phyloP scores from a whole-genome alignment of 2,329 filamentous ascomycete genomes.

The Talaromyces sp. region DNA sequence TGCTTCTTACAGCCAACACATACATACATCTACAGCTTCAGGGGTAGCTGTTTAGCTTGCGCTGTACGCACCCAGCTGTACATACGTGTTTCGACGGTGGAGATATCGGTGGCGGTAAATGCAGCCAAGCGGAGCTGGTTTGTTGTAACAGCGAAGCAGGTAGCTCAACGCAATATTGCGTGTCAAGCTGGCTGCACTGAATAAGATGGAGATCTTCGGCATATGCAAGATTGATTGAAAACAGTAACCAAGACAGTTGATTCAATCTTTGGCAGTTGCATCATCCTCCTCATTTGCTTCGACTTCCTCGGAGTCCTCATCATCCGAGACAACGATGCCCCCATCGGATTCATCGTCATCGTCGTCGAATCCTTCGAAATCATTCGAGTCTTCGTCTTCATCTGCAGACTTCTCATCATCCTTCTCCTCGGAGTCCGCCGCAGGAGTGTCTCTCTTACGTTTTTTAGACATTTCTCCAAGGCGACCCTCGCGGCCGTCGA shows the following conservation, averaged over 20 bases:
- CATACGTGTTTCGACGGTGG: background rate
- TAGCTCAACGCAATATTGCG: background rate
- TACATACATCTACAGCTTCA: slow-evolving; percentile 1
- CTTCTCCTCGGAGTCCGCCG: slow-evolving; percentile 39
- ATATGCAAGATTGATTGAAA: background rate
- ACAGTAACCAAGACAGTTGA: background rate
- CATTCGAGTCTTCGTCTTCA: slow-evolving; percentile 21
- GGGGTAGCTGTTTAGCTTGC: background rate
- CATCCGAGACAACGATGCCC: slow-evolving; percentile 27
- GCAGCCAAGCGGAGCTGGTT: slow-evolving; percentile 11
- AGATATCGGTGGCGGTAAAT: background rate
- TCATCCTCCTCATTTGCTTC: slow-evolving; percentile 3
- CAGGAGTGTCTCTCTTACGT: slow-evolving; percentile 63
- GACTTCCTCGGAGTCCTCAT: slow-evolving; percentile 14
- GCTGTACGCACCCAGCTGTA: background rate
- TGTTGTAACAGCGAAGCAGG: slow-evolving; percentile 2
- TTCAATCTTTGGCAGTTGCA: slow-evolving; percentile 4
- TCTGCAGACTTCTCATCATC: slow-evolving; percentile 37
- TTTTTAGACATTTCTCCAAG: slow-evolving; percentile 79
- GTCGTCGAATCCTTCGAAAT: slow-evolving; percentile 16
- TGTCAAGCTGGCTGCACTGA: slow-evolving; percentile 25
- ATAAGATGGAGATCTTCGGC: slow-evolving; percentile 37
- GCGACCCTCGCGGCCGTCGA: slow-evolving; percentile 71
- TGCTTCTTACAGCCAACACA: slow-evolving; percentile 4
- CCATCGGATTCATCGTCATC: slow-evolving; percentile 41